Base-by-base conservation (phyloP, 768 basidiomycete genomes). In the Tephrocybe sp. region DNA sequence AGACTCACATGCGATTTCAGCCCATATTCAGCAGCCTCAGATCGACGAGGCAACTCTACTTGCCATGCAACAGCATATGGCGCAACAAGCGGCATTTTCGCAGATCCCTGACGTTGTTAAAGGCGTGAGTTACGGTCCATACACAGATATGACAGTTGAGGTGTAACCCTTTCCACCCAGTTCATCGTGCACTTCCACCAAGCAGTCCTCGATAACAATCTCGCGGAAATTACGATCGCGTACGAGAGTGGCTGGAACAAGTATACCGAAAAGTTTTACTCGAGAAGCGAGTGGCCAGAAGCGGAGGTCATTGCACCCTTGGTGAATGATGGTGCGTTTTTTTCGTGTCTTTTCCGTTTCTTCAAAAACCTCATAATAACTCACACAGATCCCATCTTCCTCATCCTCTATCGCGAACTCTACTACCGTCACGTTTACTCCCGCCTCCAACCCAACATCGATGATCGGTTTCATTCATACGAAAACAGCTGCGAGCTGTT, bases 201-300 rank as follows among this genome's bases (percentile, higher is more conserved):
- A 77, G 89, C 94, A 18, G 90, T 98, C 28, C 74, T 89, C 43
- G 84, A 92, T 36, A 93, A 95, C 66, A 96, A 98, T 69, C 79
- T 97, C 2, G 74, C 84, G 4, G 89, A 94, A 60, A 96, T 99
- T 57, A 92, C 90, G 4, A 77, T 87, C 18, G 92, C 94, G 44
- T 99, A 99, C 63, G 95, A 98, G 72, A 92, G 87, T 43, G 94
- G 94, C 5, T 99, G 95, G 95, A 96, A 94, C 70, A 86, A 89
- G 54, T 84, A 95, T 64, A 97, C 96, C 0, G 92, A 97, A 74
- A 94, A 95, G 73, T 94, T 88, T 74, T 99, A 97, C 62, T 68
- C 92, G 5, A 91, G 88, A 66, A 85, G 84, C 2, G 96, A 99
- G 66, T 98, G 96, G 96, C 96, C 96, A 0, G 94, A 98, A 65